Percentiles rank a stretch among this genome's conserved stretches.
These are phyloP conservation scores for Aurifilum marmelostoma DNA, from an alignment of 2,329 filamentous ascomycete species.

Conservation along the genomic window DNA sequence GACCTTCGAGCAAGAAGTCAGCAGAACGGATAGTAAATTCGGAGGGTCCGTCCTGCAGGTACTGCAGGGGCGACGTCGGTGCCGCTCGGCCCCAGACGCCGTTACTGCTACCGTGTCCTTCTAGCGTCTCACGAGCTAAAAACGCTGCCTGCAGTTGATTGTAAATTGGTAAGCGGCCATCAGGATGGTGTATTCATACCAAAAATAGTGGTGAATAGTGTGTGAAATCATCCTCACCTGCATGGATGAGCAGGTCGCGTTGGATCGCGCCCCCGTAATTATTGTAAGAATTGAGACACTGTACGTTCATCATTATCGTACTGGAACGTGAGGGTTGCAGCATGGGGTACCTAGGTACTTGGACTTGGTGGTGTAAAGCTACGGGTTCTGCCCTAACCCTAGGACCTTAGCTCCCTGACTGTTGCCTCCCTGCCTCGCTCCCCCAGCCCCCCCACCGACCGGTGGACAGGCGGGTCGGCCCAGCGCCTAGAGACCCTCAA, in stretches of 20 bases:
- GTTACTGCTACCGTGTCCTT: constrained; percentile 30
- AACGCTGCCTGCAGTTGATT: not conserved
- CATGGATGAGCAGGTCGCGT: not conserved
- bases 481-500: not conserved
- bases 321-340: not conserved
- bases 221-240: not conserved
- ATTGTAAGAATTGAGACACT: no score
- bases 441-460: no score
- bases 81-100: constrained; percentile 20
- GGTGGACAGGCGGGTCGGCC: not conserved
- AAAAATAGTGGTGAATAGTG: not conserved
- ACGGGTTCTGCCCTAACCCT: not conserved
- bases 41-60: constrained; percentile 5
- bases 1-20: constrained; percentile 11
- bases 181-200: not conserved
- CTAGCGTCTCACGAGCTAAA: constrained; percentile 6
- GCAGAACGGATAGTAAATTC: constrained; percentile 4
- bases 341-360: not conserved
- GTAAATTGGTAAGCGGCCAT: not conserved
- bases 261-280: no score
- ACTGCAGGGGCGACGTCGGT: not conserved
- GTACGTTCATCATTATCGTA: not conserved
- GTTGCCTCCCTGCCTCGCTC: no score
- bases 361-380: not conserved
- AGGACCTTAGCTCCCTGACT: no score